Base-by-base conservation (phyloP, 2,329 filamentous ascomycete genomes). In the Pseudodiploospora longispora region DNA sequence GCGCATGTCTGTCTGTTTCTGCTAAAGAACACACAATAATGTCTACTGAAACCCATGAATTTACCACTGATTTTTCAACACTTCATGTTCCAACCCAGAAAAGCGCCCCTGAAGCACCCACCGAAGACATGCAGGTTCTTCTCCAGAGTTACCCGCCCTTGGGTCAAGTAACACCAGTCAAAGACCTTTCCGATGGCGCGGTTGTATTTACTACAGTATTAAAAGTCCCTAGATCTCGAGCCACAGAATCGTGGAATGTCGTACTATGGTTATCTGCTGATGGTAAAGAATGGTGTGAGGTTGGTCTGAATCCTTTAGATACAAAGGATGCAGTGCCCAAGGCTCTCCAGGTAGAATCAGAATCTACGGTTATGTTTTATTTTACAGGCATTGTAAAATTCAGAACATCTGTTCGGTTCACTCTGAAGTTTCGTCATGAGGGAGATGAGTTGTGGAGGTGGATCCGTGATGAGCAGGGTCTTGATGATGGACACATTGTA, bases 231-330 rank as follows among this genome's bases (percentile, higher is more conserved):
- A 63, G 61, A 27, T 69, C 68, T 32, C 74, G 74, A 38, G 69
- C 71, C 6, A 65, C 75, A 10, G 68, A 78, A 48, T 56, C 71
- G 19, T 93, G 86, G 83, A 76, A 93, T 53, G 76, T 88, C 30
- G 77, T 78, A 10, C 64, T 94, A 6, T 95, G 88, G 87, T 79
- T 87, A 46, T 73, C 72, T 4, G 50, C 56, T 50, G 81, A 84
- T 53, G 75, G 76, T 41, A 59, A 66, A 28, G 69, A 71, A 52
- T 70, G 75, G 80, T 48, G 65, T 63, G 67, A 90, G 71, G 76
- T 67, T 12, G 44, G 48, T 1, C 54, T 79, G 30, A 38, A 38
- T 3, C 53, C 59, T 6, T 37, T 59, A 49, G 42, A 53, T 32
- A 48, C 46, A 33, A 39, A 45, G 19, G 19, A 19, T 9, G 46